Conservation (phyloP, 345 rosid genomes). For the Lepidium didymum region DNA sequence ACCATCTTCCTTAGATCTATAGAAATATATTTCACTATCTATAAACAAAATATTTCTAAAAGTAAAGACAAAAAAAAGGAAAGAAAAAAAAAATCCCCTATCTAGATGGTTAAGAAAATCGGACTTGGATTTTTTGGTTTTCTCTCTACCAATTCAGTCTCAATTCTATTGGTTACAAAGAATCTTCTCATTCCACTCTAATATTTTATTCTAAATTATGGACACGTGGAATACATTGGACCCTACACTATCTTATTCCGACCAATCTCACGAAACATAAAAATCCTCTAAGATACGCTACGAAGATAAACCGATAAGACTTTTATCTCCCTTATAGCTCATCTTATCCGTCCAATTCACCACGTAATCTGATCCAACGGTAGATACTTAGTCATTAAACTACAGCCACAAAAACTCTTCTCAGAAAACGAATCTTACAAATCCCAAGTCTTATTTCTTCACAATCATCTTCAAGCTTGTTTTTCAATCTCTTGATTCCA, state of each 20-base stretch:
- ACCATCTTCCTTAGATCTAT: too few relatives aligned
- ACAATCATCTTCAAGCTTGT: constrained; percentile 13
- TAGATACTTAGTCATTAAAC: constrained; percentile 28
- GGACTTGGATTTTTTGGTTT: neutral
- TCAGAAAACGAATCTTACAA: constrained; percentile 24
- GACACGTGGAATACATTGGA: constrained; percentile 25
- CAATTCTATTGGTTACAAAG: constrained; percentile 1
- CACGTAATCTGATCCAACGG: constrained; percentile 22
- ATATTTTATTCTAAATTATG: neutral
- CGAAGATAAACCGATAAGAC: constrained; percentile 43
- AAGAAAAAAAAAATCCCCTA: neutral
- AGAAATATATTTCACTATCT: too few relatives aligned
- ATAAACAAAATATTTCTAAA: too few relatives aligned
- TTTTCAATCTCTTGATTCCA: constrained; percentile 26
- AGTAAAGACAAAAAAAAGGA: too few relatives aligned
- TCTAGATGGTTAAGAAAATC: neutral
- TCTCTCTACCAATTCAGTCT: neutral
- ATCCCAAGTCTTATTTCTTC: constrained; percentile 5
- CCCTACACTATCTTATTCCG: constrained; percentile 42
- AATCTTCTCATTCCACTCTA: constrained; percentile 1
- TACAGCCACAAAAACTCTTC: constrained; percentile 40
- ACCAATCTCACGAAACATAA: constrained; percentile 43
- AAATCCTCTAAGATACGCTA: constrained; percentile 47
- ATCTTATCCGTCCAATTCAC: constrained; percentile 1
- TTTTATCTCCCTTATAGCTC: constrained; percentile 16